Evolutionary conservation across 805 yeast genomes (phyloP).

Genomic region (Suhomyces canberraensis): DNA sequence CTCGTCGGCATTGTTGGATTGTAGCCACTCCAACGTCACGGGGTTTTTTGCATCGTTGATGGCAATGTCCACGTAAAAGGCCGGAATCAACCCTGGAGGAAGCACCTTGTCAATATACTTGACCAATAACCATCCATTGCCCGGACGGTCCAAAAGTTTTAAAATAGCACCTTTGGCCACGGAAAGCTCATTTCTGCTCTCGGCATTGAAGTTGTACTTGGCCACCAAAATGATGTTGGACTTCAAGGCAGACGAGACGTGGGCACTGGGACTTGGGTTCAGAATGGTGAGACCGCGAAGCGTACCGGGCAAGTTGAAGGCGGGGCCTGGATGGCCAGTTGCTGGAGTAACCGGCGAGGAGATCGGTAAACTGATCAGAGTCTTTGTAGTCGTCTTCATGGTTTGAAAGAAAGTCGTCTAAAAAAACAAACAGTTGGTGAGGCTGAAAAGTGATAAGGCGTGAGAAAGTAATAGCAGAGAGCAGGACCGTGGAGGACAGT

Average conservation of each 20-base stretch:
- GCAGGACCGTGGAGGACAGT: no score
- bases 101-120: constrained; percentile 49
- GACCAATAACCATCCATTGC: constrained; percentile 55
- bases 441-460: neutral
- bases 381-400: constrained; percentile 5
- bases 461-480: neutral
- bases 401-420: neutral
- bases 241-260: constrained; percentile 14
- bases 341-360: constrained; percentile 1
- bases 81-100: constrained; percentile 51
- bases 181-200: constrained; percentile 42
- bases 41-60: constrained; percentile 38
- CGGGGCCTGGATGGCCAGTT: neutral
- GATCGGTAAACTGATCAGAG: constrained; percentile 2
- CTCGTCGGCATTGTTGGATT: constrained; percentile 7
- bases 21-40: constrained; percentile 36
- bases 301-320: neutral
- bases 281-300: constrained; percentile 15
- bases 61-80: constrained; percentile 47
- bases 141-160: constrained; percentile 45
- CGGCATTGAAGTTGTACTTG: constrained; percentile 44
- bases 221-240: constrained; percentile 43
- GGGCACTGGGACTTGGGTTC: constrained; percentile 15
- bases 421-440: neutral
- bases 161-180: constrained; percentile 51